Evolutionary conservation across 345 rosid species (phyloP), one percentile per base, ranked within the genome.

Genomic region (Hibiscus syriacus): DNA sequence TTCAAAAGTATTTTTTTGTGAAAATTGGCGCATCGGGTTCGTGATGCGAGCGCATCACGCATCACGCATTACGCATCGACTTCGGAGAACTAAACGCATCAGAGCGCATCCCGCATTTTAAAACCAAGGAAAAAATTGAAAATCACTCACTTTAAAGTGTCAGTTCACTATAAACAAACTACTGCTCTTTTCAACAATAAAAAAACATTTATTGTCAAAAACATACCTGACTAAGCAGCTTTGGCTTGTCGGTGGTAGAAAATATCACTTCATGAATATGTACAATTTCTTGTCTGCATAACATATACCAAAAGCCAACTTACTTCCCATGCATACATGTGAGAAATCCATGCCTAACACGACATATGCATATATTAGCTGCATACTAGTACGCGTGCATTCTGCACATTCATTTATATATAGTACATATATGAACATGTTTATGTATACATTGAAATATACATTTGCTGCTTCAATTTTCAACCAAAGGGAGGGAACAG

Each of bases 181-280:
- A 50, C 10, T 36, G 46, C 29, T 13, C 29, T 6, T 16, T 14
- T 19, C 6, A 9, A 22, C 29, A 62, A 62, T 39, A 62, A 39
- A 5, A 61, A 12, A 38, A 62, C 20, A 12, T 16, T 2, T 53
- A 12, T 67, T 12, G 19, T 7, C 46, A 73, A 45, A n/a, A n/a
- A 38, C 41, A 38, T 78, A 86, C 96, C 90, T 86, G 86, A 80
- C 96, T 85, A 71, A 86, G 90, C 78, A 86, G 86, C 83, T 89
- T 89, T 48, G 90, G 92, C 72, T 79, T 89, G 77, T 89, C 96
- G 54, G 79, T 63, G 1, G 88, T 80, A 64, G 87, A 89, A 81
- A 89, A 89, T 70, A 83, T 80, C 43, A 89, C 87, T 84, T 89
- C 92, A 64, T 89, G 90, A 58, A 75, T 52, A 58, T 58, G 64